Conservation (phyloP, 371 early-diverging fungal species). For the Funneliformis caledonium region DNA sequence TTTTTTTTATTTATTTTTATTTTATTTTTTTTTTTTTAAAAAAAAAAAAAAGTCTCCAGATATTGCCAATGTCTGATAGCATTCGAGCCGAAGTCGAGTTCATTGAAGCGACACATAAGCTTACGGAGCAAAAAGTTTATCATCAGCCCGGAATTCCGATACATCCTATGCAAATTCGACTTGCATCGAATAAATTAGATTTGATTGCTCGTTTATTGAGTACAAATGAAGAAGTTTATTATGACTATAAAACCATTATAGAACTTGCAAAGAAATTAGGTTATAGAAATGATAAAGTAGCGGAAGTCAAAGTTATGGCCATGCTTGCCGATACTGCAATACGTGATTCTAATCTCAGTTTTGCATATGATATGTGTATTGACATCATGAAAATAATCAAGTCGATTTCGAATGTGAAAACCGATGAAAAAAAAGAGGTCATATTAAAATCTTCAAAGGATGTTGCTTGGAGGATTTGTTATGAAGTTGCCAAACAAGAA, state of each 20-base stretch:
- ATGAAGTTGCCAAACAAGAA: constrained; percentile 56
- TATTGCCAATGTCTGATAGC: constrained; percentile 66
- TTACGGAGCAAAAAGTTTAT: constrained; percentile 62
- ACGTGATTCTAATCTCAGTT: constrained; percentile 57
- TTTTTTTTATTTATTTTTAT: too few relatives aligned
- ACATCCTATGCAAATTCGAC: constrained; percentile 80
- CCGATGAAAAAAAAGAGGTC: constrained; percentile 47
- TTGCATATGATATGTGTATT: constrained; percentile 59
- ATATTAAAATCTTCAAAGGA: constrained; percentile 53
- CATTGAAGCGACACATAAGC: constrained; percentile 74
- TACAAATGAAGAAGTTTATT: constrained; percentile 58
- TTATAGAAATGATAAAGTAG: constrained; percentile 53
- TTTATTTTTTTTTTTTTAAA: too few relatives aligned
- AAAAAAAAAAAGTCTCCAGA: constrained; percentile 56
- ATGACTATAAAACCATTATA: constrained; percentile 56
- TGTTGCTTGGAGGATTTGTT: constrained; percentile 62
- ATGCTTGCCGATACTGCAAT: constrained; percentile 67
- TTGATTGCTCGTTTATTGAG: constrained; percentile 64
- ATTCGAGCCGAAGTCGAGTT: constrained; percentile 68
- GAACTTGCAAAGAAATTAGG: constrained; percentile 68
- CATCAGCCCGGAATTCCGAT: constrained; percentile 59
- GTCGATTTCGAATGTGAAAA: constrained; percentile 25
- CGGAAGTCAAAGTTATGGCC: constrained; percentile 58
- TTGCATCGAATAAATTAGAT: constrained; percentile 64
- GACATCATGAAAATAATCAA: constrained; percentile 51